Base-by-base conservation (phyloP, 2,329 filamentous ascomycete species). In the Nemania sp. region DNA sequence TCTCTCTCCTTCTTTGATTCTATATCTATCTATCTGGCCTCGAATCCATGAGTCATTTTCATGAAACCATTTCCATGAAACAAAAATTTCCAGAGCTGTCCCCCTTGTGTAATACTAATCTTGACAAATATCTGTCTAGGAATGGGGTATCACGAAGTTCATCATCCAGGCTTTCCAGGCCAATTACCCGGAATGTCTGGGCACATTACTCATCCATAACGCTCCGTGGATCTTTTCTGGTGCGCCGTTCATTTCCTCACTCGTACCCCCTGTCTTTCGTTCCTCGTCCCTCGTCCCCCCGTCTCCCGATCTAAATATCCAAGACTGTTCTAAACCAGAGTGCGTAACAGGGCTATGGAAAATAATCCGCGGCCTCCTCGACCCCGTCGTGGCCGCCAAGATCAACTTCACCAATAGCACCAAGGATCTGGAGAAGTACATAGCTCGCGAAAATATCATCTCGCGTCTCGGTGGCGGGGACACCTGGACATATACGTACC, bases 131-230 rank as follows among this genome's bases (percentile, higher is more conserved):
- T 41, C 19, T 15, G 17, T 15, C 56, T n/a, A 87, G 84, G 93
- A 97, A 71, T 97, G 97, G 72, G 83, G 88, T 0, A 92, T 92
- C 1, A 90, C 97, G 46, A 97, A 95, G 68, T 97, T 97, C 75
- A 96, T 97, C 87, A 96, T 97, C 72, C 95, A 96, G 72, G 95
- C 91, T 72, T 97, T 97, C 68, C 93, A 97, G 75, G 93, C 93
- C 56, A 97, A 97, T 69, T 97, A 97, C 65, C 93, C 93, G 0
- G 93, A 97, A 72, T 92, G 84, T 33, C 79, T 97, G 1, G 93
- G 92, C 19, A 81, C 86, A 1, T 88, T 97, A 5, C 80, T 97
- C 36, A 89, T 97, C 33, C 93, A 97, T 77, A 95, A 96, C 70
- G 86, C 93, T 0, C 93, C 93, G 2, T 97, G 92, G 91, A 76